Conservation (phyloP, 805 yeast species). For the Cyberlindnera veronae region DNA sequence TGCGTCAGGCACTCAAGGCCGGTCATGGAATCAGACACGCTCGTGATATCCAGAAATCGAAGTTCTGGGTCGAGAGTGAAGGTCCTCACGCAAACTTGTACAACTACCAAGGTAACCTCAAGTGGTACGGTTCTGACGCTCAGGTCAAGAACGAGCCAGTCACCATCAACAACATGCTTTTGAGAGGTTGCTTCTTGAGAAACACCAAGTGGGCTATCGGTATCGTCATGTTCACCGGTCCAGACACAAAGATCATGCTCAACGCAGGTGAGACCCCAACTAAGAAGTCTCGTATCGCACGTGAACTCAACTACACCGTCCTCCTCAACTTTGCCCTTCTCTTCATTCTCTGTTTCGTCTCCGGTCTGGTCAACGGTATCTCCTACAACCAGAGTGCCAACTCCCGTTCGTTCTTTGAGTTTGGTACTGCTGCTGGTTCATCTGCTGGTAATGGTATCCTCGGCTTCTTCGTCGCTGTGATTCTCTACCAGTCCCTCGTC, state of each 20-base stretch:
- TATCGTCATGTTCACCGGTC: slow-evolving; percentile 71
- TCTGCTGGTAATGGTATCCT: slow-evolving; percentile 68
- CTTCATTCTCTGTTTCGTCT: slow-evolving; percentile 62
- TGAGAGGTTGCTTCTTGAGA: slow-evolving; percentile 76
- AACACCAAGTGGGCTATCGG: slow-evolving; percentile 85
- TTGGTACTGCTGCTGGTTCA: slow-evolving; percentile 62
- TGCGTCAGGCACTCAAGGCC: slow-evolving; percentile 67
- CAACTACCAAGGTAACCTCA: slow-evolving; percentile 69
- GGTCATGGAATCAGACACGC: slow-evolving; percentile 47
- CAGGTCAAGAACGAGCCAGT: slow-evolving; percentile 55
- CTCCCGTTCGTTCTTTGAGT: slow-evolving; percentile 66
- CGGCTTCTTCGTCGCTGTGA: slow-evolving; percentile 71
- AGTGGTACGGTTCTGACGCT: slow-evolving; percentile 40
- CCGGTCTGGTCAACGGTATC: slow-evolving; percentile 70
- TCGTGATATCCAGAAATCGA: slow-evolving; percentile 45
- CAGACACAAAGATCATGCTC: slow-evolving; percentile 76
- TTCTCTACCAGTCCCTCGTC: slow-evolving; percentile 73
- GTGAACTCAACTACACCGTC: slow-evolving; percentile 70
- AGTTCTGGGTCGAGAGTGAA: slow-evolving; percentile 74
- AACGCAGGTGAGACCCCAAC: slow-evolving; percentile 80
- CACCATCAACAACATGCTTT: slow-evolving; percentile 61
- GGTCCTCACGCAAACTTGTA: slow-evolving; percentile 81
- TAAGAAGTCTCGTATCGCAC: slow-evolving; percentile 67
- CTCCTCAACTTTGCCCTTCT: slow-evolving; percentile 60
- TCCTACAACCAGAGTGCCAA: slow-evolving; percentile 44